A percentile compares a stretch with the other conserved stretches of the same genome.
Evolutionary conservation across 202 grass and related monocot genomes (phyloP).

Genomic region (Sporobolus alterniflorus): DNA sequence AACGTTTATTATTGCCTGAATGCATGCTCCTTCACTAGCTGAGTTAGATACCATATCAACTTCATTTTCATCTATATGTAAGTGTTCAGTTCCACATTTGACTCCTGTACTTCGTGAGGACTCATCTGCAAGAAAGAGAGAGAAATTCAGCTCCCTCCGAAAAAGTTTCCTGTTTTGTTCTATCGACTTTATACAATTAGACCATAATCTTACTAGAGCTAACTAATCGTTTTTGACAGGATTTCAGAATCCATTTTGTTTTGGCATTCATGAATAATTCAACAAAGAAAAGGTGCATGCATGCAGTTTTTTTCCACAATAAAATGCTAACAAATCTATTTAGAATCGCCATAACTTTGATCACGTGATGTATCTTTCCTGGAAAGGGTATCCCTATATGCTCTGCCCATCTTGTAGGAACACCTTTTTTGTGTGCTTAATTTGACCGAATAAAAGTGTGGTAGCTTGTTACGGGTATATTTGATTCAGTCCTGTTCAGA

Average conservation of each 20-base stretch:
- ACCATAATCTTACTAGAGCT: not conserved
- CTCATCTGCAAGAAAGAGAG: not conserved
- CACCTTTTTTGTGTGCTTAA: too few relatives aligned
- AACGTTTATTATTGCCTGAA: too few relatives aligned
- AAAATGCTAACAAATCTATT: not conserved
- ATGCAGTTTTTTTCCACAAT: not conserved
- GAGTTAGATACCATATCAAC: not conserved
- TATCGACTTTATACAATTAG: not conserved
- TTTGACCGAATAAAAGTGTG: too few relatives aligned
- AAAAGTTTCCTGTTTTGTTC: not conserved
- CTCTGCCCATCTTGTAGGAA: too few relatives aligned
- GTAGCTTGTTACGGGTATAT: not conserved
- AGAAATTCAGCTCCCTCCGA: not conserved
- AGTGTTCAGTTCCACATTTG: not conserved
- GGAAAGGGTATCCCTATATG: not conserved
- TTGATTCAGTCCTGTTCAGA: constrained; percentile 19
- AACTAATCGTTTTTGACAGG: not conserved
- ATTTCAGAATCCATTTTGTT: not conserved
- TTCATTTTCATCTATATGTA: not conserved
- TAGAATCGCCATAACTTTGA: too few relatives aligned
- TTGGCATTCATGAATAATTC: not conserved
- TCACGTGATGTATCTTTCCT: not conserved
- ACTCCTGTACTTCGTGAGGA: not conserved
- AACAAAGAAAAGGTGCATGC: not conserved
- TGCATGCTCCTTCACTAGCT: not conserved